A percentile compares a stretch with the other conserved stretches of the same genome.
These are phyloP conservation scores for Calonectria crousiana DNA, from an alignment of 2,329 filamentous ascomycete species.

Conservation along the genomic window DNA sequence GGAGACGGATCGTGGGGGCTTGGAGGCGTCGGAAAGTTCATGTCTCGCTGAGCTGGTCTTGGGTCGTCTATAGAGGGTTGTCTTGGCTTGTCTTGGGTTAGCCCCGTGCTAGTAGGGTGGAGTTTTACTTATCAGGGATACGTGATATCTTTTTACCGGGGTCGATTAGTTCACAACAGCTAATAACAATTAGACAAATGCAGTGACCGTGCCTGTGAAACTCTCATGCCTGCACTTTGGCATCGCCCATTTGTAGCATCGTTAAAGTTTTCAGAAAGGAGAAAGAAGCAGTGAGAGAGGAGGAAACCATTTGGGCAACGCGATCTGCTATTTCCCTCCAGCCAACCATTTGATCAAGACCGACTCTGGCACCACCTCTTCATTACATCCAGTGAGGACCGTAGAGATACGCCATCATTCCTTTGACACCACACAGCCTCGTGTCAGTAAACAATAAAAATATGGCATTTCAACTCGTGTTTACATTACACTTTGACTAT, in stretches of 20 bases:
- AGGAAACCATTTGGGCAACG: not conserved
- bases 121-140: conserved; percentile 27
- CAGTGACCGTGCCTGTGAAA: not conserved
- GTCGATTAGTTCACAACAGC: not conserved
- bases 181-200: not conserved
- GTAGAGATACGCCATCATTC: not conserved
- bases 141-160: conserved; percentile 38
- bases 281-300: too few species aligned
- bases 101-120: conserved; percentile 32
- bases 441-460: not conserved
- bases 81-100: conserved; percentile 45
- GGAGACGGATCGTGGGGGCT: conserved; percentile 42
- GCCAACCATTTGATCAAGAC: not conserved
- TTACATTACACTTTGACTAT: conserved; percentile 3
- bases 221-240: not conserved
- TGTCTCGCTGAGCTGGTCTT: conserved; percentile 43
- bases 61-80: conserved; percentile 39
- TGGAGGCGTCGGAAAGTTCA: conserved; percentile 49
- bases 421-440: not conserved
- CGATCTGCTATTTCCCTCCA: not conserved
- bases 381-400: not conserved
- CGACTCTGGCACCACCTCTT: not conserved
- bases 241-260: too few species aligned
- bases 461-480: not conserved
- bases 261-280: too few species aligned